These are phyloP conservation scores for Suhomyces terraborum DNA, from an alignment of 1,139 yeast genomes.

Conservation along the genomic window DNA sequence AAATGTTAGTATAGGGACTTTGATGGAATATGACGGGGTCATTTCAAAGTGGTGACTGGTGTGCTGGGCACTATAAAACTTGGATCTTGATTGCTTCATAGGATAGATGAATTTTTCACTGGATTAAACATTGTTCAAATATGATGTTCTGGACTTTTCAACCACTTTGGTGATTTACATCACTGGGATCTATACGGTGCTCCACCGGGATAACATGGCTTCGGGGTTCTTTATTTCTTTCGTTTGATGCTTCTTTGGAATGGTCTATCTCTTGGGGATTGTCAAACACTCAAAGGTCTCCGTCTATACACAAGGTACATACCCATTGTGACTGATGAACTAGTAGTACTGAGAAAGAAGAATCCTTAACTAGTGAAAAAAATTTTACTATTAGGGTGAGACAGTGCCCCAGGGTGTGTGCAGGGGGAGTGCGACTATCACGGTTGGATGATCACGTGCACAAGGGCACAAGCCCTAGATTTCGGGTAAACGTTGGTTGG, in stretches of 20 bases:
- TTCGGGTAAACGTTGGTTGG: not conserved
- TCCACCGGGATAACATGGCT: not conserved
- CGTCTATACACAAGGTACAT: conserved; percentile 21
- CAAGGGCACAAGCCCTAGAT: conserved; percentile 14
- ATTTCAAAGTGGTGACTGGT: not conserved
- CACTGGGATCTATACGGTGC: too few species aligned
- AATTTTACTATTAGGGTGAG: conserved; percentile 16
- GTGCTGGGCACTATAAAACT: too few species aligned
- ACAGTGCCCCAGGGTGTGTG: conserved; percentile 4
- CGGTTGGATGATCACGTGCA: conserved; percentile 8
- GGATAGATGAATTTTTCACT: not conserved
- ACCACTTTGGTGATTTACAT: too few species aligned
- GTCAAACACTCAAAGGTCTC: not conserved
- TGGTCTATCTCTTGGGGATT: conserved; percentile 1
- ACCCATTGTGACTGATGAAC: conserved; percentile 38
- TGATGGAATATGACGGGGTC: too few species aligned
- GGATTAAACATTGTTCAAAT: too few species aligned
- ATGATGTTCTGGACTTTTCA: too few species aligned
- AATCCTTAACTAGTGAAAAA: conserved; percentile 16
- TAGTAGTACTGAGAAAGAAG: conserved; percentile 21
- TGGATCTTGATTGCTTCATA: not conserved
- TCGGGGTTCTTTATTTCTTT: not conserved
- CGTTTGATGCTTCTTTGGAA: not conserved
- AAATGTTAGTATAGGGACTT: conserved; percentile 33
- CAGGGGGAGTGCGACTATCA: conserved; percentile 6